Percentiles rank a stretch among this genome's conserved stretches.
phyloP scores from a whole-genome alignment of 805 yeast species.

The Ogataea corticis region DNA sequence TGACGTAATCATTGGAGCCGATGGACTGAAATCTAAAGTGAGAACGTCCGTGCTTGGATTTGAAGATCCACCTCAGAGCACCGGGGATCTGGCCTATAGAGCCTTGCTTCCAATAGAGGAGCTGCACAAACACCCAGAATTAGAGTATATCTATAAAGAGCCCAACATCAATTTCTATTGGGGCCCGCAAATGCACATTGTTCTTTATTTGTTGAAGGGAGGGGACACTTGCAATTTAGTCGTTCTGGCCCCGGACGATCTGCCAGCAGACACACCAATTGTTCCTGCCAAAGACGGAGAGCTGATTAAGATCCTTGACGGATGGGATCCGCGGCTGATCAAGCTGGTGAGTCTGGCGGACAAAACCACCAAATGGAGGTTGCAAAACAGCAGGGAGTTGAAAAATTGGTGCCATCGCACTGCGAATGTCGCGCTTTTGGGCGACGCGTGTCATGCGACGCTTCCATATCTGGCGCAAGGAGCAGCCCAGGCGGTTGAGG shows the following conservation, averaged over 20 bases:
- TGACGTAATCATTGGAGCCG: conserved; percentile 14
- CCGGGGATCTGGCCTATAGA: conserved; percentile 14
- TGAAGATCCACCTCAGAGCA: conserved; percentile 10
- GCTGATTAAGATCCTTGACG: conserved; percentile 5
- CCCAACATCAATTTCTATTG: conserved; percentile 14
- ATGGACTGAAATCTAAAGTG: conserved; percentile 11
- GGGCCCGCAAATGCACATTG: conserved; percentile 14
- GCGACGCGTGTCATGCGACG: conserved; percentile 15
- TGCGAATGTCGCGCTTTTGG: conserved; percentile 11
- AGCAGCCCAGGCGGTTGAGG: conserved; percentile 15
- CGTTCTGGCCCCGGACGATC: conserved; percentile 11
- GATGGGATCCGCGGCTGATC: conserved; percentile 12
- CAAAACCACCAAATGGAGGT: conserved; percentile 11
- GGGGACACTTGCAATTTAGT: conserved; percentile 13
- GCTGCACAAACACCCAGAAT: conserved; percentile 9
- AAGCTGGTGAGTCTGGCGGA: conserved; percentile 7
- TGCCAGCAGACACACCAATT: conserved; percentile 8
- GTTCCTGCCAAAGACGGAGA: conserved; percentile 8
- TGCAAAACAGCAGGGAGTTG: conserved; percentile 11
- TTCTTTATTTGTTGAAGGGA: conserved; percentile 10
- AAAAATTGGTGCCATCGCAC: conserved; percentile 8
- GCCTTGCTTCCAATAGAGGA: conserved; percentile 9
- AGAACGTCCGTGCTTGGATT: conserved; percentile 7
- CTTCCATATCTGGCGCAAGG: conserved; percentile 15
- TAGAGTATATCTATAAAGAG: conserved; percentile 11